These are phyloP conservation scores for Helianthus annuus DNA, from an alignment of 129 eudicot genomes.

Conservation along the genomic window DNA sequence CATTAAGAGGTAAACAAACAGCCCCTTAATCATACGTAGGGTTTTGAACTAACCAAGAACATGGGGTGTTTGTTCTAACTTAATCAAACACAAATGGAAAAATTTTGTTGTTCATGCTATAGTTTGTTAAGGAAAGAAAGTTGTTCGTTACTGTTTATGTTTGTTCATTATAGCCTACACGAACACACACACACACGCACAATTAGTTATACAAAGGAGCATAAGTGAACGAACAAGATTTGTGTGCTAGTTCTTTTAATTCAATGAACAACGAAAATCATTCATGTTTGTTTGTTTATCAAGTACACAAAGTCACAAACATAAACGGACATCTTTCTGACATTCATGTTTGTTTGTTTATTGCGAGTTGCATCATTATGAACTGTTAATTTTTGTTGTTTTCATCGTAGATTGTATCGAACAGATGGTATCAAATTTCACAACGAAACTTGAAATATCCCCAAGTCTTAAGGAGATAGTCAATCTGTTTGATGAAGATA, in stretches of 20 bases:
- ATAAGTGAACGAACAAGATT: no score
- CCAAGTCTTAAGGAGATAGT: slow-evolving; percentile 59
- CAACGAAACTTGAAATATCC: slow-evolving; percentile 46
- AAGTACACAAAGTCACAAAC: not conserved
- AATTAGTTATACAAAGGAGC: no score
- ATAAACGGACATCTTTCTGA: not conserved
- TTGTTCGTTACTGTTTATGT: not conserved
- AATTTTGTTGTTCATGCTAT: not conserved
- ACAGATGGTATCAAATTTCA: slow-evolving; percentile 57
- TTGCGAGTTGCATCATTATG: slow-evolving; percentile 9
- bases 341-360: not conserved
- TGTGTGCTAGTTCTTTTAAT: not conserved
- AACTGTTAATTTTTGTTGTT: not conserved
- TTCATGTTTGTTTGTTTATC: not conserved
- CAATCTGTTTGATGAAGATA: slow-evolving; percentile 45
- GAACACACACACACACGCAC: not conserved
- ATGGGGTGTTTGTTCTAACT: not conserved
- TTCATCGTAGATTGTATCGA: slow-evolving; percentile 56
- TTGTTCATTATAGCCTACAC: not conserved
- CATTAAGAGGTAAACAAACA: no score
- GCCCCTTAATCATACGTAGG: not conserved
- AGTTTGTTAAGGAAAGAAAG: not conserved
- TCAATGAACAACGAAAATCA: not conserved
- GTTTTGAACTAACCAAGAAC: not conserved
- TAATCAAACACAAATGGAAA: not conserved